Base-by-base conservation (phyloP, 768 basidiomycete genomes). In the Phanerochaete sordida region DNA sequence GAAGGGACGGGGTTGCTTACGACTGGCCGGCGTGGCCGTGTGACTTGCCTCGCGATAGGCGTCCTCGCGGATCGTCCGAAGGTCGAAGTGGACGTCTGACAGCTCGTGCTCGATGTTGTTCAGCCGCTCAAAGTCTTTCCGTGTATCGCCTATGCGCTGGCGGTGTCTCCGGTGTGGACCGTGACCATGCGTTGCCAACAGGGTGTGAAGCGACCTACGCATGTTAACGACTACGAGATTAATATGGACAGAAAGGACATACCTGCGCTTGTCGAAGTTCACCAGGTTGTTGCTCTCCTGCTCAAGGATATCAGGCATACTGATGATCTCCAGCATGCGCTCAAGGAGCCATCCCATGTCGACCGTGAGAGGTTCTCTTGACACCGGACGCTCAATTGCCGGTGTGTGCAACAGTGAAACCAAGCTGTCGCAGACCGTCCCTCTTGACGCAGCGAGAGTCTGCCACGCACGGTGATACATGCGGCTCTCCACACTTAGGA, bases 321-420 rank as follows among this genome's bases (percentile, higher is more conserved):
- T 84, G 60, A 93, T 82, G 49, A 93, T 77, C 69, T 93, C 92
- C 35, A 93, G 74, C 73, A 93, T 82, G 46, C 90, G 82, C 70
- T 94, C 92, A 59, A 94, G 69, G 39, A 93, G 73, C 91, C 91
- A 94, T 11, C 89, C 90, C 64, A 91, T 82, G 68, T 93, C 92
- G 16, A 88, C 81, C 3, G 86, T 84, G 47, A 92, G 73, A 6
- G 81, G 75, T 31, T 84, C 81, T 30, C 76, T 75, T 30, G 80
- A 77, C 13, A 74, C 68, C 19, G 79, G 72, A 11, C 76, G 71
- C 50, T 81, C 79, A 7, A 79, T 70, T 46, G 68, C 74, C 1
- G 84, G 84, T 54, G 79, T 78, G 19, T 79, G 76, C 44, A 93
- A 72, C 45, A 93, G 71, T 0, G 82, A 75, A 1, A 73, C 64